phyloP scores from a whole-genome alignment of 1,139 yeast genomes.

The Pichia sp. region DNA sequence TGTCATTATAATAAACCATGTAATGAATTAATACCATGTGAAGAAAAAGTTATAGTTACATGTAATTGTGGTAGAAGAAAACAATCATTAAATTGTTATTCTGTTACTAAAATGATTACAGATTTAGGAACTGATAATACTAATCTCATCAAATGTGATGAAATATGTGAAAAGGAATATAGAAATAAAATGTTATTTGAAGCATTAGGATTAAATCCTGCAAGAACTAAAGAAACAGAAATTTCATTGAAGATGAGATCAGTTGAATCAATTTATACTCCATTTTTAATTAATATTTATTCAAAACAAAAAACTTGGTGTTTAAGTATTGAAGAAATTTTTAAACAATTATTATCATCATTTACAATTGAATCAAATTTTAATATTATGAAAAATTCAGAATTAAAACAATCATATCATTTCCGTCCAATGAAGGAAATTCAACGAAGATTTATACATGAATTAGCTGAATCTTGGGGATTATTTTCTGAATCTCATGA shows the following conservation, averaged over 20 bases:
- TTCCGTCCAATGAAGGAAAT: slow-evolving; percentile 69
- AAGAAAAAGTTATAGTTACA: slow-evolving; percentile 40
- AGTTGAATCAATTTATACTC: slow-evolving; percentile 37
- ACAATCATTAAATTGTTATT: slow-evolving; percentile 40
- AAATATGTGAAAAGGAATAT: slow-evolving; percentile 55
- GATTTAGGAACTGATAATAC: neutral
- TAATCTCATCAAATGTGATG: slow-evolving; percentile 45
- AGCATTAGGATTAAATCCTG: slow-evolving; percentile 40
- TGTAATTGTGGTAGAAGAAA: slow-evolving; percentile 63
- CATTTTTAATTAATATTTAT: slow-evolving; percentile 38
- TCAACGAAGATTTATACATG: slow-evolving; percentile 68
- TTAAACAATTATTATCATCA: slow-evolving; percentile 29
- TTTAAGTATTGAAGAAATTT: slow-evolving; percentile 46
- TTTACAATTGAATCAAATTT: slow-evolving; percentile 7
- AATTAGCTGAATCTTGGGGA: slow-evolving; percentile 52
- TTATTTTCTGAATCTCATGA: slow-evolving; percentile 72
- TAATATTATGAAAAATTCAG: slow-evolving; percentile 3
- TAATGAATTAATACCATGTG: slow-evolving; percentile 42
- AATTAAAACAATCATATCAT: slow-evolving; percentile 37
- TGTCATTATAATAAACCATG: slow-evolving; percentile 61
- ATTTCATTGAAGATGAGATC: slow-evolving; percentile 13
- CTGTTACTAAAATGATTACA: slow-evolving; percentile 28
- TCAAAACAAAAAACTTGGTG: slow-evolving; percentile 60
- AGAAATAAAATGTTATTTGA: slow-evolving; percentile 58
- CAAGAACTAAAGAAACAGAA: slow-evolving; percentile 13